phyloP scores from a whole-genome alignment of 129 eudicot genomes.

The Flaveria bidentis region DNA sequence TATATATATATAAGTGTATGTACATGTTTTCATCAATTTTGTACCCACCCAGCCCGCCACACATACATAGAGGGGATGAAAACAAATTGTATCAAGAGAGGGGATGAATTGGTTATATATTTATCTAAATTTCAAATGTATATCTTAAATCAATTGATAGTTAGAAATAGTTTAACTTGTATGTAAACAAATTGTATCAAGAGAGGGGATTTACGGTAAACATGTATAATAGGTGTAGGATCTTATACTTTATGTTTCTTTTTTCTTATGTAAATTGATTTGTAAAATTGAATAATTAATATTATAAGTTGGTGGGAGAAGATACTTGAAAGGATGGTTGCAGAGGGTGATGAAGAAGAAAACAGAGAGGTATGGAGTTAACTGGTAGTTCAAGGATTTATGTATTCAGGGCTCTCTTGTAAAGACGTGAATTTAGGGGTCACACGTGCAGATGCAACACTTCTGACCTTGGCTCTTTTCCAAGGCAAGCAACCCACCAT shows the following conservation, averaged over 20 bases:
- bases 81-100: no score
- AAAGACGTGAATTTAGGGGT: constrained; percentile 33
- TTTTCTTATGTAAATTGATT: neutral
- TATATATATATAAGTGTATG: no score
- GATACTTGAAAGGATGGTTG: constrained; percentile 33
- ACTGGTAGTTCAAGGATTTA: constrained; percentile 26
- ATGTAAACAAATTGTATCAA: no score
- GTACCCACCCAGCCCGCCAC: no score
- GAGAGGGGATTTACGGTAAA: no score
- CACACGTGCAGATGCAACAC: constrained; percentile 45
- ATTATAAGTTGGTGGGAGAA: constrained; percentile 19
- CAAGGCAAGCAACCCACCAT: constrained; percentile 47
- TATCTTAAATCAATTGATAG: no score
- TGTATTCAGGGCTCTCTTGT: constrained; percentile 7
- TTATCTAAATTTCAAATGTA: no score
- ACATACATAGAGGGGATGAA: no score
- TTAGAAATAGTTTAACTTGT: no score
- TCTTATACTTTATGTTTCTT: neutral
- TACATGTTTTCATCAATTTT: no score
- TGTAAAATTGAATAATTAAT: no score
- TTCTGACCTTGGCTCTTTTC: constrained; percentile 42
- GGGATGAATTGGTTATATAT: no score
- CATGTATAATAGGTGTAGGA: neutral
- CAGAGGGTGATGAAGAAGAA: constrained; percentile 29
- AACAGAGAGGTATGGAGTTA: constrained; percentile 38